Conservation (phyloP, 371 early-diverging fungal species). For the Rhizomucor miehei region DNA sequence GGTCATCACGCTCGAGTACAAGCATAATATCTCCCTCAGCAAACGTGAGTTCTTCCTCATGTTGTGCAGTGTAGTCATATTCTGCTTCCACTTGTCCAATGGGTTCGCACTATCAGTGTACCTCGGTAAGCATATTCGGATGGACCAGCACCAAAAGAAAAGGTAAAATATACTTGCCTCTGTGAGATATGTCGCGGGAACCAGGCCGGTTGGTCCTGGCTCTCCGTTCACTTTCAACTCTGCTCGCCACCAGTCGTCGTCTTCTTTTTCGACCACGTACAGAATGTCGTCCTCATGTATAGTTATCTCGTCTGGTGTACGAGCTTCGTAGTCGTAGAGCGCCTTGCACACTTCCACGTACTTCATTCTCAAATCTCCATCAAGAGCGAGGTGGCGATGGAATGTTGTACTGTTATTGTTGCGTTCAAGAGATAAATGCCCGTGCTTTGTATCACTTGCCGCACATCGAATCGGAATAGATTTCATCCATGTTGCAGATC, state of each 20-base stretch:
- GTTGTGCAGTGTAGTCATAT: slow-evolving; percentile 77
- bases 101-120: slow-evolving; percentile 12
- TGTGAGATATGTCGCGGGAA: slow-evolving; percentile 77
- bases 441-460: too few species aligned
- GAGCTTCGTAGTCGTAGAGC: slow-evolving; percentile 75
- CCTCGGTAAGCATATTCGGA: neutral
- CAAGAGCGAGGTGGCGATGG: too few species aligned
- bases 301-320: slow-evolving; percentile 82
- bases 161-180: slow-evolving; percentile 41
- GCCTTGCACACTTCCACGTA: slow-evolving; percentile 46
- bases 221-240: slow-evolving; percentile 53
- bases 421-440: too few species aligned
- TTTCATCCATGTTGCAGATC: too few species aligned
- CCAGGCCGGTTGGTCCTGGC: slow-evolving; percentile 60
- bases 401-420: too few species aligned
- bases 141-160: neutral
- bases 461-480: too few species aligned
- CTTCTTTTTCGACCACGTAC: slow-evolving; percentile 71
- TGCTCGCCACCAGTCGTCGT: slow-evolving; percentile 80
- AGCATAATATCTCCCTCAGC: slow-evolving; percentile 71
- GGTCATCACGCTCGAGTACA: slow-evolving; percentile 73
- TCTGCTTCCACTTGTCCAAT: slow-evolving; percentile 64
- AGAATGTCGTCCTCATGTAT: slow-evolving; percentile 76
- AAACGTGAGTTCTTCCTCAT: slow-evolving; percentile 78
- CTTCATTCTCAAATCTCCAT: slow-evolving; percentile 22